Evolutionary conservation across 352 stramenopile genomes (phyloP), one percentile per base, ranked within the genome.

Genomic region (Globisporangium splendens): DNA sequence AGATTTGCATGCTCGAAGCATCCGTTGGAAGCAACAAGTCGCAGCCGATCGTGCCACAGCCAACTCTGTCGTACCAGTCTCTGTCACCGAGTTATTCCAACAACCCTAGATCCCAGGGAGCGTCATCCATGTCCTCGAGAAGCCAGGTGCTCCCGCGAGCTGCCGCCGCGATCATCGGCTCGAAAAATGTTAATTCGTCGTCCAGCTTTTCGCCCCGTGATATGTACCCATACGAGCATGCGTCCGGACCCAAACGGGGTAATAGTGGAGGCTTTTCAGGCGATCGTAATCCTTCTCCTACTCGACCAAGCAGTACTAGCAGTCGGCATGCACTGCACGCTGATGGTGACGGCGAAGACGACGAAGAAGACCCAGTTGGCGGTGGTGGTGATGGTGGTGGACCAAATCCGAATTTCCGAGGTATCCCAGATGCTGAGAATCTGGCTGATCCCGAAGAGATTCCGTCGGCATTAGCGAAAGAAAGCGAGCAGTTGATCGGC

Each of bases 391-490:
- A 51, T 2, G 63, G 57, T 17, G 68, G 63, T 0, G n/a, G n/a
- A n/a, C 44, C 51, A 8, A 91, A 89, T 33, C 44, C 69, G 10
- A 66, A 89, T 33, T 89, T 94, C 50, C 62, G 61, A 55, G 82
- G 79, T 1, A 75, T 95, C n/a, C 70, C 78, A 1, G 85, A 88
- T 13, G 80, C 75, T 21, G 83, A 89, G 53, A 75, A 79, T 28
- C 44, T 95, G 41, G 73, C 80, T 0, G 81, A 93, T 51, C 83
- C 85, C 2, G 85, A 95, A 48, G 72, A 89, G 41, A 70, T 95
- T 15, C 77, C 83, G 4, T 21, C 64, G 24, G 82, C 79, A 12
- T 62, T 93, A 33, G 73, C 75, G 18, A 95, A 91, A 49, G 79
- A 93, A 48, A 93, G 78, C 56, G 79, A 89, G 18, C 72, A 89